phyloP scores from a whole-genome alignment of 768 basidiomycete species.

The Phaeotremella fagi region DNA sequence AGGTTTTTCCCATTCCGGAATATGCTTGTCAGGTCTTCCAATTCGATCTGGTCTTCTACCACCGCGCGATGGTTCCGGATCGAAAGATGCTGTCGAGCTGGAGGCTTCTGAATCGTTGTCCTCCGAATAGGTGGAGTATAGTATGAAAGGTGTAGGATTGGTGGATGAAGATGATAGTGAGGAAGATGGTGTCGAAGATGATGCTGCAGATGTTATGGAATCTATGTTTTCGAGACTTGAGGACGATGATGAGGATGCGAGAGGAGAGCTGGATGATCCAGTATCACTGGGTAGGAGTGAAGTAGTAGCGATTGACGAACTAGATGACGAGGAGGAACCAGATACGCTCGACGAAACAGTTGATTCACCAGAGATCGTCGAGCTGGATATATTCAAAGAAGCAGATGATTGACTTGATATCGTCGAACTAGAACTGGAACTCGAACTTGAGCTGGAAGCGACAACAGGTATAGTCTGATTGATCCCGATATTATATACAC shows the following conservation, averaged over 20 bases:
- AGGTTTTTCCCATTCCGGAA: neutral
- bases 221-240: too few relatives aligned
- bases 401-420: too few relatives aligned
- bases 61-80: too few relatives aligned
- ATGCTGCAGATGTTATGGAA: slow-evolving; percentile 1
- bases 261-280: neutral
- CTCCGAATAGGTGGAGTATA: neutral
- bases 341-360: slow-evolving; percentile 4
- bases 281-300: neutral
- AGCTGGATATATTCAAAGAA: neutral
- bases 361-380: slow-evolving; percentile 3
- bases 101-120: too few relatives aligned
- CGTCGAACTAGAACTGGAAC: too few relatives aligned
- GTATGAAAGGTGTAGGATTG: neutral
- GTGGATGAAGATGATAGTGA: slow-evolving; percentile 1
- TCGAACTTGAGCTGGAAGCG: too few relatives aligned
- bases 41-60: too few relatives aligned
- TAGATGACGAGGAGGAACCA: slow-evolving; percentile 9
- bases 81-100: too few relatives aligned
- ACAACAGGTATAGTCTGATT: too few relatives aligned
- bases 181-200: slow-evolving; percentile 3
- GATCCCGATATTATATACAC: neutral
- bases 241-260: slow-evolving; percentile 10
- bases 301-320: slow-evolving; percentile 3
- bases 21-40: too few relatives aligned